Percentiles rank a stretch among this genome's conserved stretches.
Evolutionary conservation across 2,329 filamentous ascomycete species (phyloP).

Genomic region (Trichoderma pleuroti): DNA sequence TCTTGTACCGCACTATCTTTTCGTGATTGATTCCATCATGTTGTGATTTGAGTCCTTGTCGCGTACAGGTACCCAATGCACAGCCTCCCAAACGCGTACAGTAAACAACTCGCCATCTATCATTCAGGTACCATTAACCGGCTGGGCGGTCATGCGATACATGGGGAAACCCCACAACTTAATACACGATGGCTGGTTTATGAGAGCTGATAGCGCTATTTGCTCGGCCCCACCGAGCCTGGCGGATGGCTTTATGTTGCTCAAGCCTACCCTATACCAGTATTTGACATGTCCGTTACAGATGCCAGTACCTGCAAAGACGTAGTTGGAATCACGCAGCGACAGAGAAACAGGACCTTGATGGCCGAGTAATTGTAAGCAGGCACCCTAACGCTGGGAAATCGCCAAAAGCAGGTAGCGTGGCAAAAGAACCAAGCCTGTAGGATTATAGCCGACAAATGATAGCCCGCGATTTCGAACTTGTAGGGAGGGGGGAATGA

Average conservation of each 20-base stretch:
- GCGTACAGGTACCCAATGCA: neutral
- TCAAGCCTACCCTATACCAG: neutral
- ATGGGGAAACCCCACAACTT: neutral
- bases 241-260: neutral
- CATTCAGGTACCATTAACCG: neutral
- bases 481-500: neutral
- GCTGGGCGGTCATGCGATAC: neutral
- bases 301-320: neutral
- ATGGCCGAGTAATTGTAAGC: neutral
- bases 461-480: neutral
- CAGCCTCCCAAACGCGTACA: neutral
- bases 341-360: neutral
- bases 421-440: neutral
- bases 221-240: neutral
- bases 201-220: neutral
- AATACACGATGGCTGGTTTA: neutral
- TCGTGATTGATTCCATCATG: neutral
- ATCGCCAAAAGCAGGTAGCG: neutral
- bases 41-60: neutral
- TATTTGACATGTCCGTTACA: neutral
- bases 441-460: constrained; percentile 4
- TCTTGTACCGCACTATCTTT: neutral
- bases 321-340: neutral
- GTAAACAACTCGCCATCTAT: neutral
- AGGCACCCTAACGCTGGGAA: neutral